These are phyloP conservation scores for Ochetophila trinervis DNA, from an alignment of 306 rosid genomes.

Conservation along the genomic window DNA sequence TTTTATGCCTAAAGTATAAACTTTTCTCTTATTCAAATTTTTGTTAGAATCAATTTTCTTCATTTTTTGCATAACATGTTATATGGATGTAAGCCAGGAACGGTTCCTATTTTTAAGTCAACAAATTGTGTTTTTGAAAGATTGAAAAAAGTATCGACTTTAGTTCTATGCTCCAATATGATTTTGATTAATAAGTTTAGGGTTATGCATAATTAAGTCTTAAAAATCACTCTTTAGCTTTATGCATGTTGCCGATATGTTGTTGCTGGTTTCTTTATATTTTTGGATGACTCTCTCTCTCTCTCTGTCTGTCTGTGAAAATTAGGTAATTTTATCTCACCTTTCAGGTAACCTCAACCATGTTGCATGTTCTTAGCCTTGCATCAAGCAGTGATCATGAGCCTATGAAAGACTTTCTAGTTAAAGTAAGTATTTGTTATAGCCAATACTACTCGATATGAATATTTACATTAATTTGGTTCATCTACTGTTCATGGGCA, in stretches of 20 bases:
- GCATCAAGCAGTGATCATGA: slow-evolving; percentile 55
- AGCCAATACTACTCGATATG: no score
- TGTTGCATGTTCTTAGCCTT: slow-evolving; percentile 77
- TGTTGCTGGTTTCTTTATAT: slow-evolving; percentile 5
- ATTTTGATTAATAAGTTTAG: not conserved
- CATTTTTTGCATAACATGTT: no score
- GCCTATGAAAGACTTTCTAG: slow-evolving; percentile 64
- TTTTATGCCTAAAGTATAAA: no score
- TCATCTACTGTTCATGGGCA: no score
- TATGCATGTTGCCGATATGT: slow-evolving; percentile 11
- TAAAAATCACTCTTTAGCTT: slow-evolving; percentile 1
- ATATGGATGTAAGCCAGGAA: no score
- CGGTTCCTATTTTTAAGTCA: no score
- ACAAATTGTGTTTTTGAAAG: no score
- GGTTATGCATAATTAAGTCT: not conserved
- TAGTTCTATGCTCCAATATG: no score
- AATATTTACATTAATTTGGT: no score
- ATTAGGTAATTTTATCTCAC: slow-evolving; percentile 8
- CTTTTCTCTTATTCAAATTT: no score
- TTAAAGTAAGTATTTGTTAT: slow-evolving; percentile 50
- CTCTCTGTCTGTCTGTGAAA: not conserved
- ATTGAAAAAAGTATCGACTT: no score
- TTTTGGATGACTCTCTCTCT: slow-evolving; percentile 7
- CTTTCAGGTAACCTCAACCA: slow-evolving; percentile 76
- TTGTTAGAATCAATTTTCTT: no score